Percentiles rank a stretch among this genome's conserved stretches.
Conservation (phyloP, 2,329 filamentous ascomycete genomes). For the Nothophaeocryptopus gaeumannii region DNA sequence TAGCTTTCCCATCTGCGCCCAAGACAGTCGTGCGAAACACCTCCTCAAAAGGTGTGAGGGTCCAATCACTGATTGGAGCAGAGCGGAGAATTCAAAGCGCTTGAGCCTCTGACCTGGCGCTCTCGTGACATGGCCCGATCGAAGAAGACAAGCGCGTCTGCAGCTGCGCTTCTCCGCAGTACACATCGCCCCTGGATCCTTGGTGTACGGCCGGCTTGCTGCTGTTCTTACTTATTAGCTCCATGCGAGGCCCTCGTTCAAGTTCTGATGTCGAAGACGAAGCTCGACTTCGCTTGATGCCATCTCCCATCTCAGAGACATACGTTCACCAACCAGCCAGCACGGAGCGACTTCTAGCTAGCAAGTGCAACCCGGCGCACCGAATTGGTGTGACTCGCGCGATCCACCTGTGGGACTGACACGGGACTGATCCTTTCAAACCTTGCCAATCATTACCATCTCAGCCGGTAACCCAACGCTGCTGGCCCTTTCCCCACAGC, state of each 20-base stretch:
- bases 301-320: not conserved
- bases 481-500: constrained; percentile 20
- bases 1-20: not conserved
- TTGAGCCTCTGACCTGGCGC: constrained; percentile 8
- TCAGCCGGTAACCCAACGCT: constrained; percentile 17
- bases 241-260: constrained; percentile 9
- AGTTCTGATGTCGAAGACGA: constrained; percentile 4
- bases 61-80: constrained; percentile 16
- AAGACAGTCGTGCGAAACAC: constrained; percentile 21
- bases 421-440: constrained; percentile 14
- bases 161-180: constrained; percentile 20
- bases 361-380: constrained; percentile 4
- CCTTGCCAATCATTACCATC: constrained; percentile 23
- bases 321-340: not conserved
- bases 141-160: constrained; percentile 16
- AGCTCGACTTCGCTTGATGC: constrained; percentile 1
- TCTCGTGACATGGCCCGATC: constrained; percentile 16
- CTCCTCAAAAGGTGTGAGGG: constrained; percentile 9
- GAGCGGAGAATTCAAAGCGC: constrained; percentile 11
- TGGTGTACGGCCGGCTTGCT: constrained; percentile 19
- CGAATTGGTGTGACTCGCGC: constrained; percentile 16
- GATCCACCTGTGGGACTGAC: constrained; percentile 12
- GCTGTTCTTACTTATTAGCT: constrained; percentile 18
- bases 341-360: not conserved
- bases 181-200: constrained; percentile 20